Evolutionary conservation across 441 rosid genomes (phyloP), one percentile per base, ranked within the genome.

Genomic region (Euphorbia celastroides): DNA sequence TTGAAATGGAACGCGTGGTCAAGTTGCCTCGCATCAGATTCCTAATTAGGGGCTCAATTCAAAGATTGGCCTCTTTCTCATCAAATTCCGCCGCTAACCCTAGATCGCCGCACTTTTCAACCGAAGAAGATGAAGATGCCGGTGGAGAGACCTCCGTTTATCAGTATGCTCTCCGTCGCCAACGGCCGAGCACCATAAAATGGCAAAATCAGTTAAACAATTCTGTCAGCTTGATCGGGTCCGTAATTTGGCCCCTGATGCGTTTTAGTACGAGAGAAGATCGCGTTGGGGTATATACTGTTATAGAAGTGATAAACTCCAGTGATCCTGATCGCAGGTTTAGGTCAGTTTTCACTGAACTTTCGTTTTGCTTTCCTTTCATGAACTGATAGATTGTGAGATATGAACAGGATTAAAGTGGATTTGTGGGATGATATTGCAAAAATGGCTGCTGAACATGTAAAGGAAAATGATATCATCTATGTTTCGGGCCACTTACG

Each of bases 141-240:
- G 58, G 56, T 5, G 34, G 52, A 32, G 82, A 81, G 12, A 87
- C 88, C 62, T 64, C 78, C 25, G 72, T 73, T 68, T 86, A 83
- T 64, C 81, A 66, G 23, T 83, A 75, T 22, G 80, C 74, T 26
- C 89, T 90, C 71, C 72, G 74, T 57, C 76, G 65, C 72, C 88
- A 85, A 79, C 82, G 85, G 61, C 98, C 98, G 4, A 63, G 83
- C 25, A 73, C 80, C 11, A 70, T 82, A 14, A 4, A 11, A 55
- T 67, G 79, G 73, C 62, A 68, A 3, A 62, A 64, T 42, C 55
- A 51, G 60, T 74, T 77, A 56, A 64, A 46, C 2, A 93, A 90
- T 80, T 78, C 81, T 27, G 81, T 73, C 14, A 82, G 81, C 71
- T 80, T 90, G 9, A 79, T 88, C 57, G 94, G 98, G 26, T 68